phyloP scores from a whole-genome alignment of 73 alveolate species.

The Durusdinium trenchii region DNA sequence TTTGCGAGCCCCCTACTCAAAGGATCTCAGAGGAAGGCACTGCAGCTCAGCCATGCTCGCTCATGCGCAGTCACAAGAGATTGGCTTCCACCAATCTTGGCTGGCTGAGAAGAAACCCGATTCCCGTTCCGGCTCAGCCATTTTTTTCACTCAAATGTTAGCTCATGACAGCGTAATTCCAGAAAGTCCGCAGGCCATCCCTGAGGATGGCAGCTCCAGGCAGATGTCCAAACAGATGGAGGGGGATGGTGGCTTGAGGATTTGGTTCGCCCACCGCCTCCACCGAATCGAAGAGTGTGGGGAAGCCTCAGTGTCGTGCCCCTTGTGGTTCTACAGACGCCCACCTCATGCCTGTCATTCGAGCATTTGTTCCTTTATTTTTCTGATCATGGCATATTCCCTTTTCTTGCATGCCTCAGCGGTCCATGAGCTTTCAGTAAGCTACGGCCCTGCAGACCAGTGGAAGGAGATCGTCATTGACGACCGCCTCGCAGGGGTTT shows the following conservation, averaged over 20 bases:
- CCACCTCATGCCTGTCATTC: conserved; percentile 91
- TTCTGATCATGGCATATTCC: conserved; percentile 68
- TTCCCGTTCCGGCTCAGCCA: no score
- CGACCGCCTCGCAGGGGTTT: conserved; percentile 30
- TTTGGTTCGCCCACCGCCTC: conserved; percentile 8
- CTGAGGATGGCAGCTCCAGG: conserved; percentile 28
- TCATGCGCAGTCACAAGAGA: no score
- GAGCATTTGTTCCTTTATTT: conserved; percentile 67
- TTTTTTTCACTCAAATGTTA: no score
- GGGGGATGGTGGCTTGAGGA: neutral
- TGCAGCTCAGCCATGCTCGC: no score
- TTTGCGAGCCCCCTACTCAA: no score
- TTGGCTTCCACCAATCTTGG: no score
- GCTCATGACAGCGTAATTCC: conserved; percentile 93
- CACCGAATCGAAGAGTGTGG: conserved; percentile 50
- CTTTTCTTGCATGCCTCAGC: conserved; percentile 68
- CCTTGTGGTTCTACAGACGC: conserved; percentile 54
- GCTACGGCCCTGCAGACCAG: conserved; percentile 46
- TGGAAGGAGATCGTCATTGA: conserved; percentile 81
- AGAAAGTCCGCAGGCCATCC: conserved; percentile 76
- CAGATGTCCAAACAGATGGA: conserved; percentile 33
- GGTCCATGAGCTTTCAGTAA: conserved; percentile 30
- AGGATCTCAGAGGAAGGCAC: no score
- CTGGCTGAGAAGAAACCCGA: no score
- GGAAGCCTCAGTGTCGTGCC: conserved; percentile 30